phyloP scores from a whole-genome alignment of 2,329 filamentous ascomycete species.

The Dactylellina leptospora region DNA sequence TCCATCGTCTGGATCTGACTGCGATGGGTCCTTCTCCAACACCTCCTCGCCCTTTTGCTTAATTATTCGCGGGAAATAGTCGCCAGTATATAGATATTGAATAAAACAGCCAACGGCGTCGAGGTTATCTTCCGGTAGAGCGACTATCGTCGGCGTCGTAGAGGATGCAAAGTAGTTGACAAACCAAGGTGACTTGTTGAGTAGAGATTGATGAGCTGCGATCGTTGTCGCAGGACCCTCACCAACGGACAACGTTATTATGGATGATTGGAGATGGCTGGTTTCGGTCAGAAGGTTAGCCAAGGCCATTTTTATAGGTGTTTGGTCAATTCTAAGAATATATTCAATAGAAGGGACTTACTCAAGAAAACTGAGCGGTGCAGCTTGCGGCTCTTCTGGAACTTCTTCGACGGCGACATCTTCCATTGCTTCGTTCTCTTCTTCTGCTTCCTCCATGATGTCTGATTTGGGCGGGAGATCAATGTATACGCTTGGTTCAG shows the following conservation, averaged over 20 bases:
- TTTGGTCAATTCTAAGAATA: neutral
- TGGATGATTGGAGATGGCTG: constrained; percentile 73
- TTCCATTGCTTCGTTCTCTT: constrained; percentile 45
- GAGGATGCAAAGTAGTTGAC: constrained; percentile 67
- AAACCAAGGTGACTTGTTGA: constrained; percentile 79
- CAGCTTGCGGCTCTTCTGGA: constrained; percentile 30
- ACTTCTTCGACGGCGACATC: constrained; percentile 33
- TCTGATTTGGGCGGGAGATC: constrained; percentile 45
- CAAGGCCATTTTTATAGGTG: neutral
- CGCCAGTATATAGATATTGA: constrained; percentile 83
- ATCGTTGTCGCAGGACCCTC: constrained; percentile 69
- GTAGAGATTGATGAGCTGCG: constrained; percentile 80
- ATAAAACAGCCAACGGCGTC: constrained; percentile 81
- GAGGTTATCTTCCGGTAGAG: constrained; percentile 73
- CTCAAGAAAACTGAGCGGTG: constrained; percentile 46
- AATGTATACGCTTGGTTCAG: constrained; percentile 44
- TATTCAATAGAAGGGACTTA: constrained; percentile 4
- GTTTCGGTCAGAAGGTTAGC: constrained; percentile 61
- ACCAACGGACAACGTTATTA: constrained; percentile 74
- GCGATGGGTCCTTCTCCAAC: constrained; percentile 74
- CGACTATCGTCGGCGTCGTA: constrained; percentile 73
- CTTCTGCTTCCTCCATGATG: constrained; percentile 43
- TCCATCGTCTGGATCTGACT: constrained; percentile 76
- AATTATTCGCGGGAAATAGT: constrained; percentile 77
- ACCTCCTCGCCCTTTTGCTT: constrained; percentile 70